phyloP scores from a whole-genome alignment of 2,329 filamentous ascomycete genomes.

The Aspergillus puulaauensis region DNA sequence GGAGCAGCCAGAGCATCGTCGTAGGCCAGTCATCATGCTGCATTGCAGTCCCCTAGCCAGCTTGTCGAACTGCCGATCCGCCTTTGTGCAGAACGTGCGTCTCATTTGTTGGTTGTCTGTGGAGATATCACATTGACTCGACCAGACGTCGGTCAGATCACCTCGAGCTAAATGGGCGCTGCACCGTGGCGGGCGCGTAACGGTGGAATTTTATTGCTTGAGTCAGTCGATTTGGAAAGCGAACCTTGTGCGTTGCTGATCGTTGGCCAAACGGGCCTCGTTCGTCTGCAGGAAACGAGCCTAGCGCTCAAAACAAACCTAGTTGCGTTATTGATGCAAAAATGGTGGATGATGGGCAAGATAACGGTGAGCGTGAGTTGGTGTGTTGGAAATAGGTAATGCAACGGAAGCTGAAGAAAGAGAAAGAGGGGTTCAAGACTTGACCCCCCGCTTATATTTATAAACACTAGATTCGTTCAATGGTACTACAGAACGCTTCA shows the following conservation, averaged over 20 bases:
- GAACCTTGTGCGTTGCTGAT: slow-evolving; percentile 3
- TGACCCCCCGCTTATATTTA: background rate
- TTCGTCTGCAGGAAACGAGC: background rate
- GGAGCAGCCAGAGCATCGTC: slow-evolving; percentile 3
- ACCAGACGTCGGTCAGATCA: slow-evolving; percentile 9
- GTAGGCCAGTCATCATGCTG: slow-evolving; percentile 10
- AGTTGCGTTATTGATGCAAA: background rate
- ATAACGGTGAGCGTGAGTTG: background rate
- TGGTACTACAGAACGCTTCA: background rate
- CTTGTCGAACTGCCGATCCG: slow-evolving; percentile 19
- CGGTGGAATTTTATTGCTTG: slow-evolving; percentile 18
- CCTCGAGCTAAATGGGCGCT: slow-evolving; percentile 5
- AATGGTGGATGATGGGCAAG: background rate
- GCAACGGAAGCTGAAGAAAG: background rate
- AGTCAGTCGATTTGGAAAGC: background rate
- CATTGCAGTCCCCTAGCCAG: slow-evolving; percentile 13
- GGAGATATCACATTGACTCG: slow-evolving; percentile 23
- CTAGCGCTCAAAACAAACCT: background rate
- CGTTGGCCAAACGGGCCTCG: slow-evolving; percentile 1
- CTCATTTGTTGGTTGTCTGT: slow-evolving; percentile 23
- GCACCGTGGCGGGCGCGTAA: slow-evolving; percentile 23
- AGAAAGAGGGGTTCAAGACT: background rate
- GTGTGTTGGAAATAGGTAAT: background rate
- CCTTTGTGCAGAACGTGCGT: slow-evolving; percentile 7
- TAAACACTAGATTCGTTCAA: background rate